phyloP scores from a whole-genome alignment of 2,329 filamentous ascomycete species.

The Colletotrichum endophyticum region DNA sequence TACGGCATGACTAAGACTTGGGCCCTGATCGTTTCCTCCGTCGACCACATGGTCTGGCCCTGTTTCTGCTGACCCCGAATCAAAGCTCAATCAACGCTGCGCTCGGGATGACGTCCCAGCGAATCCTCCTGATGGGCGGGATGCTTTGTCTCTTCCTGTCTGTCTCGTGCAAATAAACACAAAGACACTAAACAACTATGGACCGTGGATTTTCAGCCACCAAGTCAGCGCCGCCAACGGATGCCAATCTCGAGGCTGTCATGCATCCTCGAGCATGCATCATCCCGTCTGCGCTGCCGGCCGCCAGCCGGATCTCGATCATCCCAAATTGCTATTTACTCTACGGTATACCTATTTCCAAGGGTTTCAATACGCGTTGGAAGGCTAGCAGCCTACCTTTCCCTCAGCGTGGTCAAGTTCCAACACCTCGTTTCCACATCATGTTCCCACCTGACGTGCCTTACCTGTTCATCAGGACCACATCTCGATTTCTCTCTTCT shows the following conservation, averaged over 20 bases:
- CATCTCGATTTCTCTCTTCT: not conserved
- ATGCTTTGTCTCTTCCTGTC: not conserved
- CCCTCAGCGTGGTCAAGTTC: not conserved
- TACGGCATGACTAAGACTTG: not conserved
- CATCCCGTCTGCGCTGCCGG: constrained; percentile 1
- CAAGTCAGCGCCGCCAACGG: not conserved
- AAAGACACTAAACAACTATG: not conserved
- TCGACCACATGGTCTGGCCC: not conserved
- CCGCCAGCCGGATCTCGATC: not conserved
- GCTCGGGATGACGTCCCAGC: not conserved
- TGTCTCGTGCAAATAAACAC: not conserved
- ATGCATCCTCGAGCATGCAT: constrained; percentile 8
- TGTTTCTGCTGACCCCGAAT: not conserved
- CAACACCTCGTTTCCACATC: not conserved
- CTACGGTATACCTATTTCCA: not conserved
- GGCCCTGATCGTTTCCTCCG: not conserved
- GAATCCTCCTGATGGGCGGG: not conserved
- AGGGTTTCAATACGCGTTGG: not conserved
- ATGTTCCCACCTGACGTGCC: not conserved
- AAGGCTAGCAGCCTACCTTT: not conserved
- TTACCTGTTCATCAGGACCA: not conserved
- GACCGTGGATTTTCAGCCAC: not conserved
- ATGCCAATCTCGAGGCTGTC: not conserved
- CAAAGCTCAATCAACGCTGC: not conserved
- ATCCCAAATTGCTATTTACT: not conserved